phyloP scores from a whole-genome alignment of 129 eudicot genomes.

The Silybum marianum region DNA sequence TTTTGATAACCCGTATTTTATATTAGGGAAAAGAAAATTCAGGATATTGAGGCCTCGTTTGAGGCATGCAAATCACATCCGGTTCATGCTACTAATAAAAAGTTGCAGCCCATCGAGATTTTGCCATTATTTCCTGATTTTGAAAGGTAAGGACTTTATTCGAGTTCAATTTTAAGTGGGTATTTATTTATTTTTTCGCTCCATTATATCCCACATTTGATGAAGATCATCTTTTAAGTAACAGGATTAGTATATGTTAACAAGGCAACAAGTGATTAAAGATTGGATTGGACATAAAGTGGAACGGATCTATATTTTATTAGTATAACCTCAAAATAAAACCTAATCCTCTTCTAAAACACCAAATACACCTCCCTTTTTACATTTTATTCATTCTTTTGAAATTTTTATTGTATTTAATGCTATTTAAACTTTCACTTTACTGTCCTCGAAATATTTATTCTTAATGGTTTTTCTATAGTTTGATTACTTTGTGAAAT shows the following conservation, averaged over 20 bases:
- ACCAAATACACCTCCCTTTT: too few species aligned
- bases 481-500: too few species aligned
- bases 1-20: background rate
- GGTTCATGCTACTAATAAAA: constrained; percentile 72
- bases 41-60: constrained; percentile 72
- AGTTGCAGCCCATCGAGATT: constrained; percentile 60
- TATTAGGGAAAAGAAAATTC: constrained; percentile 68
- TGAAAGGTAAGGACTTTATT: constrained; percentile 54
- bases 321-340: too few species aligned
- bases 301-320: too few species aligned
- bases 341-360: too few species aligned
- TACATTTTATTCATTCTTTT: too few species aligned
- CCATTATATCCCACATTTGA: background rate
- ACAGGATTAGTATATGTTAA: background rate
- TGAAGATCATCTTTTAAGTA: background rate
- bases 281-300: background rate
- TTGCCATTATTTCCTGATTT: constrained; percentile 83
- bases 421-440: too few species aligned
- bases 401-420: too few species aligned
- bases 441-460: too few species aligned
- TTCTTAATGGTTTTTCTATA: too few species aligned
- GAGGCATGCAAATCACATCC: constrained; percentile 82
- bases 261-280: background rate
- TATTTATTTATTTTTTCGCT: background rate
- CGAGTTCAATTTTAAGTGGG: background rate